A percentile compares a stretch with the other conserved stretches of the same genome.
These are phyloP conservation scores for Polychaeton citri DNA, from an alignment of 2,329 filamentous ascomycete genomes.

Conservation along the genomic window DNA sequence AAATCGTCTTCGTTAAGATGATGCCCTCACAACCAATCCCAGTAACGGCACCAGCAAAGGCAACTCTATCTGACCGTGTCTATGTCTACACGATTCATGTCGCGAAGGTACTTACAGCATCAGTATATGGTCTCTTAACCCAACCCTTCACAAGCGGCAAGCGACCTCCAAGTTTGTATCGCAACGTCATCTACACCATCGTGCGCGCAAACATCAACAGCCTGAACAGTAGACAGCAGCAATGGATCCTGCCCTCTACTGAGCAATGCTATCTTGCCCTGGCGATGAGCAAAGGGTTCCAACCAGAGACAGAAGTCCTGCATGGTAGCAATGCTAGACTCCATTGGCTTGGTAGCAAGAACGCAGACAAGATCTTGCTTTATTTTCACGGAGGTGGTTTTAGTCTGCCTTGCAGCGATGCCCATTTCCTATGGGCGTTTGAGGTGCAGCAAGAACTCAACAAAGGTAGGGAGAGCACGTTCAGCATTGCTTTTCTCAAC, in stretches of 20 bases:
- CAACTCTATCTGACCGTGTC: background rate
- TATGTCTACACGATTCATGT: background rate
- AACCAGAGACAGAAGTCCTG: slow-evolving; percentile 25
- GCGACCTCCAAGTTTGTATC: background rate
- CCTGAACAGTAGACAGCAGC: slow-evolving; percentile 23
- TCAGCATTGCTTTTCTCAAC: slow-evolving; percentile 36
- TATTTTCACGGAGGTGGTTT: slow-evolving; percentile 45
- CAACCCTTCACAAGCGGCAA: background rate
- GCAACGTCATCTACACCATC: background rate
- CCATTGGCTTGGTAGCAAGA: slow-evolving; percentile 32
- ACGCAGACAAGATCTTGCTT: slow-evolving; percentile 28
- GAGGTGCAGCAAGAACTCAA: slow-evolving; percentile 30
- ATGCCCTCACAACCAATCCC: no score
- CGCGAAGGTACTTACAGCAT: background rate
- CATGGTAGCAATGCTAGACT: slow-evolving; percentile 30
- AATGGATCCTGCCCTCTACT: slow-evolving; percentile 20
- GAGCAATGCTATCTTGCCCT: slow-evolving; percentile 23
- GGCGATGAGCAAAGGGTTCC: slow-evolving; percentile 21
- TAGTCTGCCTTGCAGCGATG: slow-evolving; percentile 31
- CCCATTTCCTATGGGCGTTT: slow-evolving; percentile 36
- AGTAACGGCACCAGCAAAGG: background rate
- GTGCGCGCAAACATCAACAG: background rate
- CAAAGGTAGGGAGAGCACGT: slow-evolving; percentile 21
- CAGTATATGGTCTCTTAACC: background rate
- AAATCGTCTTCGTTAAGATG: no score